Percentiles rank a stretch among this genome's conserved stretches.
phyloP scores from a whole-genome alignment of 2,329 filamentous ascomycete species.

The Reticulascus tulasneorum region DNA sequence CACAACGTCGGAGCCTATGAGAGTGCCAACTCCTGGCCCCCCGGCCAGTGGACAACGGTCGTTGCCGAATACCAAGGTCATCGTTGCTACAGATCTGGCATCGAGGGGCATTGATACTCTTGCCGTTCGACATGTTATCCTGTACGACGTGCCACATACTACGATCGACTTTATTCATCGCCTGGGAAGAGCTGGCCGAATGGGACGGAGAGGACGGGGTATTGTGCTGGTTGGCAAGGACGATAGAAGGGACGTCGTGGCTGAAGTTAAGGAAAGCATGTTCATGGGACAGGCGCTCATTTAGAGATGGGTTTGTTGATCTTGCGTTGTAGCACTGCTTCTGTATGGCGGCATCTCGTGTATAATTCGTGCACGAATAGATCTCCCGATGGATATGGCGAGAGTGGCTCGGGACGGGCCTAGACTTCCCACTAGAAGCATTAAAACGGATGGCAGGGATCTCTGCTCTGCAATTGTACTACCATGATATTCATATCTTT shows the following conservation, averaged over 20 bases:
- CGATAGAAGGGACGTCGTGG: constrained; percentile 84
- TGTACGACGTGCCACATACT: constrained; percentile 97
- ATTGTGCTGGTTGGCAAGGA: constrained; percentile 87
- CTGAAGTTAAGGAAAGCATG: constrained; percentile 88
- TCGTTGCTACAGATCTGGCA: constrained; percentile 90
- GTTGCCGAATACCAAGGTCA: constrained; percentile 77
- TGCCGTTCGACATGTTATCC: constrained; percentile 82
- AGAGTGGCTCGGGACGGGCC: too few species aligned
- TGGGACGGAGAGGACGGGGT: constrained; percentile 84
- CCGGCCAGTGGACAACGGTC: constrained; percentile 37
- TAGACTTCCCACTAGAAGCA: too few species aligned
- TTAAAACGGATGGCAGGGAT: too few species aligned
- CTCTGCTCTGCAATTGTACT: too few species aligned
- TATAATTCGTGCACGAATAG: too few species aligned
- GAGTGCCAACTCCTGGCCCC: constrained; percentile 19
- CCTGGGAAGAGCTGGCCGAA: constrained; percentile 83
- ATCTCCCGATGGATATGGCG: too few species aligned
- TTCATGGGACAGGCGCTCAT: constrained; percentile 76
- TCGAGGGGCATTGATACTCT: constrained; percentile 93
- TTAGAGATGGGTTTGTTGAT: too few species aligned
- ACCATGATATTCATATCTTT: too few species aligned
- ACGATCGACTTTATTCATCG: constrained; percentile 98
- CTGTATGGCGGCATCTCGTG: too few species aligned
- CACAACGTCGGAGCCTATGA: constrained; percentile 47
- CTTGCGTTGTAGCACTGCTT: too few species aligned